Evolutionary conservation across 129 eudicot genomes (phyloP).

Genomic region (Gnaphalium uliginosum): DNA sequence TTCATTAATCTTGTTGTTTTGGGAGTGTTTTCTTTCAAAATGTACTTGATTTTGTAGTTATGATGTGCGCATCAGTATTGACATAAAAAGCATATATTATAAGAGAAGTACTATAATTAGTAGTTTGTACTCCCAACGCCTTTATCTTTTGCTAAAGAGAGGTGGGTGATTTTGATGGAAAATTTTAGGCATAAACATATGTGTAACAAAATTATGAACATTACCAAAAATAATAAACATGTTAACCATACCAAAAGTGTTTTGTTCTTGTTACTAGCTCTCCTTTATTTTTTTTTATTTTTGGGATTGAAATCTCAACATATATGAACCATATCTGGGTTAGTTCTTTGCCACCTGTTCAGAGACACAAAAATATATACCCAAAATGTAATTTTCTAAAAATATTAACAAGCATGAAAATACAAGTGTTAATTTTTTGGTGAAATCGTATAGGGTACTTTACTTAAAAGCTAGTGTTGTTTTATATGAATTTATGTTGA

Average conservation of each 20-base stretch:
- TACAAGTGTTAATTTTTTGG: too few species aligned
- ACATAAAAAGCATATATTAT: conserved; percentile 34
- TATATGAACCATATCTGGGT: neutral
- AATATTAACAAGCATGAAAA: neutral
- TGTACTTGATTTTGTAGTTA: conserved; percentile 32
- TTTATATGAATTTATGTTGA: too few species aligned
- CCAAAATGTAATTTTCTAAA: neutral
- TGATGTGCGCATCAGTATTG: conserved; percentile 25
- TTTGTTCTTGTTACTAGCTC: neutral
- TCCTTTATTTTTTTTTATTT: too few species aligned
- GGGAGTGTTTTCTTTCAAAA: conserved; percentile 19
- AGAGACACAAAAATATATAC: neutral
- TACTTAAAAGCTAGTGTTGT: too few species aligned
- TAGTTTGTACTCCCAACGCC: conserved; percentile 16
- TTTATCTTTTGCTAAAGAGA: conserved; percentile 12
- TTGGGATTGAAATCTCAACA: neutral
- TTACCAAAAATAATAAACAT: neutral
- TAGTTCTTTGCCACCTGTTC: neutral
- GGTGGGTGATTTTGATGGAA: conserved; percentile 12
- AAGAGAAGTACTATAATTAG: conserved; percentile 16
- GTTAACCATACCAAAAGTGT: neutral
- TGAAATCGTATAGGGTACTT: too few species aligned
- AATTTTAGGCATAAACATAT: neutral
- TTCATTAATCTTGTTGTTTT: conserved; percentile 29
- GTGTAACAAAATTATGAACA: conserved; percentile 4